Evolutionary conservation across 768 basidiomycete species (phyloP).

Genomic region (Tricholoma hemisulphureum): DNA sequence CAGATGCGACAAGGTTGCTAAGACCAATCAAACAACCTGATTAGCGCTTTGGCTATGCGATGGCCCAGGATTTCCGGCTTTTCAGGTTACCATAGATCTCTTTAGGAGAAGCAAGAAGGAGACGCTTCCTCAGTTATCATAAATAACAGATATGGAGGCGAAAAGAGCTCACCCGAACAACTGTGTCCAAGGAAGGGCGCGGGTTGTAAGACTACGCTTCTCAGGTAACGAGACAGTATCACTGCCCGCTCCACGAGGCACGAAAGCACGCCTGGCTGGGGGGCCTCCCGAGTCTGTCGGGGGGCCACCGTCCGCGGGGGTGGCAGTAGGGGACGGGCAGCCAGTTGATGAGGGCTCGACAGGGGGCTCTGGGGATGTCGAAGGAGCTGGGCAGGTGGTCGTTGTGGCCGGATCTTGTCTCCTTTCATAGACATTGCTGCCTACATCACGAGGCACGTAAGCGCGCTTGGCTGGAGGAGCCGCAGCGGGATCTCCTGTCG

Average conservation of each 20-base stretch:
- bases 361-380: too few species aligned
- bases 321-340: too few species aligned
- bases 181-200: background rate
- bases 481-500: background rate
- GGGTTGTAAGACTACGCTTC: background rate
- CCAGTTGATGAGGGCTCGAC: too few species aligned
- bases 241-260: too few species aligned
- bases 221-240: background rate
- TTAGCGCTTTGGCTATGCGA: background rate
- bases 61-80: background rate
- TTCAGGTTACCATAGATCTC: background rate
- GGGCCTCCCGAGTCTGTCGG: background rate
- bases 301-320: background rate
- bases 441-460: background rate
- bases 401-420: too few species aligned
- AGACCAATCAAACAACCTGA: background rate
- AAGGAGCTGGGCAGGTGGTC: too few species aligned
- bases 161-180: background rate
- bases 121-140: background rate
- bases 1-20: background rate
- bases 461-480: background rate
- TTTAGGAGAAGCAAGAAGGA: background rate
- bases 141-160: background rate
- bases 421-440: too few species aligned
- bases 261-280: background rate